A percentile compares a stretch with the other conserved stretches of the same genome.
These are phyloP conservation scores for Trichoderma sp. DNA, from an alignment of 2,329 filamentous ascomycete species.

Conservation along the genomic window DNA sequence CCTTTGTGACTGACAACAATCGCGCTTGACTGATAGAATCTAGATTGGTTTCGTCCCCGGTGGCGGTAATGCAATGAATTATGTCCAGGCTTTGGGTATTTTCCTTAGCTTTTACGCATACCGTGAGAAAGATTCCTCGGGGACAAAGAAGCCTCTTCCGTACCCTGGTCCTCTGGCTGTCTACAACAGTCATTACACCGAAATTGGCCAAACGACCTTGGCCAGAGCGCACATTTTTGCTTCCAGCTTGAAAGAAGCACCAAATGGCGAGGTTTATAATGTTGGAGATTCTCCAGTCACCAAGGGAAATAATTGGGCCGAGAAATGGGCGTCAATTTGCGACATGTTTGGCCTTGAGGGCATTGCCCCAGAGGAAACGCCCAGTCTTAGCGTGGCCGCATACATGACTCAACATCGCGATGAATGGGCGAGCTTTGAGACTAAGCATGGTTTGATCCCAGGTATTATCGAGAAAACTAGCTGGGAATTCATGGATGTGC, in stretches of 20 bases:
- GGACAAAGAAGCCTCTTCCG: not conserved
- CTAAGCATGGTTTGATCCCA: not conserved
- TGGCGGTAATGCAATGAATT: slow-evolving; percentile 12
- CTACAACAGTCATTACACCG: slow-evolving; percentile 1
- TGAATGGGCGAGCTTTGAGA: slow-evolving; percentile 1
- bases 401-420: slow-evolving; percentile 11
- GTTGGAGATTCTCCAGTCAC: slow-evolving; percentile 11
- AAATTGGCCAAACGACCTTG: slow-evolving; percentile 8
- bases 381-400: not conserved
- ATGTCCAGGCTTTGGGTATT: slow-evolving; percentile 3
- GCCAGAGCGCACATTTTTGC: slow-evolving; percentile 13
- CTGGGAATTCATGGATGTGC: slow-evolving; percentile 18
- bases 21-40: not conserved
- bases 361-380: not conserved
- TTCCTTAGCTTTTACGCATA: slow-evolving; percentile 17
- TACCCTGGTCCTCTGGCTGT: slow-evolving; percentile 9
- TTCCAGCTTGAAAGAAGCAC: not conserved
- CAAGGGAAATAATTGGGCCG: slow-evolving; percentile 6
- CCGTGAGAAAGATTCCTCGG: not conserved
- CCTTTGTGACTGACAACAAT: not conserved
- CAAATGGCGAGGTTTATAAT: slow-evolving; percentile 10
- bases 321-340: slow-evolving; percentile 11
- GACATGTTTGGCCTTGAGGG: slow-evolving; percentile 7
- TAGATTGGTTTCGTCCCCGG: slow-evolving; percentile 15
- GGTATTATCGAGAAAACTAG: slow-evolving; percentile 2